Evolutionary conservation across 305 asterid genomes (phyloP), one percentile per base, ranked within the genome.

Genomic region (Fraxinus dipetala): DNA sequence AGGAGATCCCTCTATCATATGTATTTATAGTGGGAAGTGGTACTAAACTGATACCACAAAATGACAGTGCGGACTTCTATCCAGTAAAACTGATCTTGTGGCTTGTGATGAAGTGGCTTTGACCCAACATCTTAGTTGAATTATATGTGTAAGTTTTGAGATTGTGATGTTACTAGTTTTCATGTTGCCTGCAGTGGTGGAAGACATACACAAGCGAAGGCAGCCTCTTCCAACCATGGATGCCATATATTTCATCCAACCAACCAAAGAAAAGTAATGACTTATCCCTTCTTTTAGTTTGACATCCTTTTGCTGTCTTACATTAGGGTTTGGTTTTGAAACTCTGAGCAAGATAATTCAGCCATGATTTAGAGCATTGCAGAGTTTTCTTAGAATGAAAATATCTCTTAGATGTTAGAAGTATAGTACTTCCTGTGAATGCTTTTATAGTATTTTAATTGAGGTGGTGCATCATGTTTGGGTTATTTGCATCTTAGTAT

Each of bases 151-250:
- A 59, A 69, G 59, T 78, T 65, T 82, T 54, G 76, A 45, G 38
- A 81, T 77, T 67, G 79, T 81, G 79, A 82, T 87, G 84, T 86
- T 72, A 84, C 77, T 84, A 26, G 83, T 81, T 85, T 73, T 48
- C 77, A 79, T 85, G 83, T 85, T 69, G 79, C 84, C 80, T 90
- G 90, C 97, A 96, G 99, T 96, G 95, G 98, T 95, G 88, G 99
- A 96, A 90, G 99, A 96, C 87, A 95, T 96, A 90, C 91, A 95
- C 89, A 93, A 92, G 91, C 89, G 99, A 81, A 88, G 99, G 80
- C 98, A 95, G 83, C 98, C 99, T 40, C 88, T 96, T 81, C 98
- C 98, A 81, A 89, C 97, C 56, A 95, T 95, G 98, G 99, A 95
- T 88, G 98, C 98, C 75, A 90, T 96, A 89, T 96, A 96, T 87